phyloP scores from a whole-genome alignment of 2,329 filamentous ascomycete species.

The Sordariomycetes sp. region DNA sequence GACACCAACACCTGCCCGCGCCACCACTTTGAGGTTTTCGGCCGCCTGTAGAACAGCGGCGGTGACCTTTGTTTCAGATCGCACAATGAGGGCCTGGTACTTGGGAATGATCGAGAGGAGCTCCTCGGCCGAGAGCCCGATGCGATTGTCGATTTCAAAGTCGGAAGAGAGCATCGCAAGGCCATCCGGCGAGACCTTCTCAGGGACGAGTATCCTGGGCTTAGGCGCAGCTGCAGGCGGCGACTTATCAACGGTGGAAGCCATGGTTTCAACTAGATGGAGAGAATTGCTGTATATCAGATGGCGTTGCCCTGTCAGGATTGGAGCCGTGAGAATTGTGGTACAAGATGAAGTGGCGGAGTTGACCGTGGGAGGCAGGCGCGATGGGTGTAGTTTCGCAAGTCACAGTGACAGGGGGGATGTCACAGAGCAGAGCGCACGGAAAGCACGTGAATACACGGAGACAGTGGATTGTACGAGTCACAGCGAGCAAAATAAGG shows the following conservation, averaged over 20 bases:
- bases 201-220: conserved; percentile 54
- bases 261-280: neutral
- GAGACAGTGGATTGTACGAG: neutral
- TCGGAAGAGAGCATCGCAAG: conserved; percentile 52
- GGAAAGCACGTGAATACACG: neutral
- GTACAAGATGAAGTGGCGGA: neutral
- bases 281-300: neutral
- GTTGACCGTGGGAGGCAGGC: neutral
- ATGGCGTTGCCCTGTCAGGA: neutral
- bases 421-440: neutral
- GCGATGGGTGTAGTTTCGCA: neutral
- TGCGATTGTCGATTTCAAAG: conserved; percentile 57
- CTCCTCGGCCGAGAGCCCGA: conserved; percentile 47
- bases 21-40: conserved; percentile 61
- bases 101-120: conserved; percentile 52
- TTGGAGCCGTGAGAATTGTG: neutral
- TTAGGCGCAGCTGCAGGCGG: conserved; percentile 6
- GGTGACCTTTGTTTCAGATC: conserved; percentile 72
- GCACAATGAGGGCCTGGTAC: conserved; percentile 67
- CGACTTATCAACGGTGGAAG: neutral
- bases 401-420: neutral
- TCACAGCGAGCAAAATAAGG: neutral
- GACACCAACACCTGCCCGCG: conserved; percentile 68
- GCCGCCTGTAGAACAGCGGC: conserved; percentile 51
- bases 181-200: conserved; percentile 71